Evolutionary conservation across 345 rosid genomes (phyloP).

Genomic region (Leavenworthia alabamica): DNA sequence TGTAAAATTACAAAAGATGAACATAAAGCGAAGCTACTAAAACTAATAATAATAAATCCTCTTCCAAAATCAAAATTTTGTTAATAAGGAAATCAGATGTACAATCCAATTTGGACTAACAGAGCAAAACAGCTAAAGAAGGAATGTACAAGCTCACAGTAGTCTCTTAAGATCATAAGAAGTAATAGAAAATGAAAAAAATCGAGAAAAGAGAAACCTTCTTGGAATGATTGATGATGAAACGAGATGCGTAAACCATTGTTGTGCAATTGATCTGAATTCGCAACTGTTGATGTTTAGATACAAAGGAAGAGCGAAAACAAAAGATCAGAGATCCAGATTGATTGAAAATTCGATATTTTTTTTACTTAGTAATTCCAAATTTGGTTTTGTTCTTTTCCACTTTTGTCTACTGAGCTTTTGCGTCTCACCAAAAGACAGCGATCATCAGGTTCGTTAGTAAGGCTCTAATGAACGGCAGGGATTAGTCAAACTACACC

Average conservation of each 20-base stretch:
- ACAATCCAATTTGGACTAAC: background rate
- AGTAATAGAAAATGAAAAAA: background rate
- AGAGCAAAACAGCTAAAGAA: background rate
- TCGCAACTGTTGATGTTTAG: background rate
- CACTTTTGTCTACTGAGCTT: slow-evolving; percentile 12
- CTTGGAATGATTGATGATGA: slow-evolving; percentile 52
- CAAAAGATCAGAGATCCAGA: slow-evolving; percentile 17
- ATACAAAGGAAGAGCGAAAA: background rate
- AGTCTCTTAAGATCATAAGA: background rate
- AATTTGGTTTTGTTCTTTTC: background rate
- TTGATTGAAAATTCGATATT: background rate
- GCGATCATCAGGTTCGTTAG: slow-evolving; percentile 5
- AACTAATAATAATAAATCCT: background rate
- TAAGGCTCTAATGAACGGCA: slow-evolving; percentile 3
- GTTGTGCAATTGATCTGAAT: slow-evolving; percentile 10
- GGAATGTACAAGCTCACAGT: background rate
- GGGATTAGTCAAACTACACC: slow-evolving; percentile 2
- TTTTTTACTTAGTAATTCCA: background rate
- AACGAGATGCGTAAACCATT: slow-evolving; percentile 55
- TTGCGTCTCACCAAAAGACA: slow-evolving; percentile 25
- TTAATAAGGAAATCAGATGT: background rate
- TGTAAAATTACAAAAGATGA: background rate
- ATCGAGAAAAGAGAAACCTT: slow-evolving; percentile 32
- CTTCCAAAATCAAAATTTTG: background rate
- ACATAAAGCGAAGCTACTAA: background rate